These are phyloP conservation scores for Linaria vulgaris DNA, from an alignment of 257 asterid genomes.

Conservation along the genomic window DNA sequence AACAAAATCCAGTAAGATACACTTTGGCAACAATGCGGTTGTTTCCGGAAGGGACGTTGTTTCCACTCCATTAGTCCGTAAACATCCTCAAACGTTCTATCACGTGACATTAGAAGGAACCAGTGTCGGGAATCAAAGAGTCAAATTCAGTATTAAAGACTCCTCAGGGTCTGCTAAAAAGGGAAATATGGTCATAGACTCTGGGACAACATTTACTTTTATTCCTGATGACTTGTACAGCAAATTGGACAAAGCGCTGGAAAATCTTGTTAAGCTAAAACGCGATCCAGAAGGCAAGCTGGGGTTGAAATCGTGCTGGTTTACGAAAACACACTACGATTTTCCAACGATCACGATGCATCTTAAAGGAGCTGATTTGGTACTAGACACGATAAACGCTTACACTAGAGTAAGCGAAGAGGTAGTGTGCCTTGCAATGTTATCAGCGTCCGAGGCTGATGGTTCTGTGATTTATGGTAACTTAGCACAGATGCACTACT, in stretches of 20 bases:
- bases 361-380: slow-evolving; percentile 40
- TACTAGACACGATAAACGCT: slow-evolving; percentile 19
- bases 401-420: slow-evolving; percentile 14
- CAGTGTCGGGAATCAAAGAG: slow-evolving; percentile 27
- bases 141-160: neutral
- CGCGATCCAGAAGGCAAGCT: slow-evolving; percentile 2
- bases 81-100: slow-evolving; percentile 33
- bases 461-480: slow-evolving; percentile 33
- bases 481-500: slow-evolving; percentile 39
- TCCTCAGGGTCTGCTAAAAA: neutral
- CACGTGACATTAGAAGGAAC: slow-evolving; percentile 51
- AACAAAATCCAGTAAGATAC: slow-evolving; percentile 35
- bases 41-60: slow-evolving; percentile 42
- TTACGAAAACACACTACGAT: neutral
- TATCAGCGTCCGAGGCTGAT: neutral
- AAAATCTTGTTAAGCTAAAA: slow-evolving; percentile 3
- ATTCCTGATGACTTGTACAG: slow-evolving; percentile 19
- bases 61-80: slow-evolving; percentile 40
- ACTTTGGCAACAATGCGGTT: slow-evolving; percentile 40
- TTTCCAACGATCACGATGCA: slow-evolving; percentile 26
- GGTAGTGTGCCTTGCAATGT: slow-evolving; percentile 30
- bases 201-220: slow-evolving; percentile 38
- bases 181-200: slow-evolving; percentile 48
- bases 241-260: slow-evolving; percentile 1
- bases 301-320: slow-evolving; percentile 25